Conservation (phyloP, 2,329 filamentous ascomycete species). For the Lanzia echinophila region DNA sequence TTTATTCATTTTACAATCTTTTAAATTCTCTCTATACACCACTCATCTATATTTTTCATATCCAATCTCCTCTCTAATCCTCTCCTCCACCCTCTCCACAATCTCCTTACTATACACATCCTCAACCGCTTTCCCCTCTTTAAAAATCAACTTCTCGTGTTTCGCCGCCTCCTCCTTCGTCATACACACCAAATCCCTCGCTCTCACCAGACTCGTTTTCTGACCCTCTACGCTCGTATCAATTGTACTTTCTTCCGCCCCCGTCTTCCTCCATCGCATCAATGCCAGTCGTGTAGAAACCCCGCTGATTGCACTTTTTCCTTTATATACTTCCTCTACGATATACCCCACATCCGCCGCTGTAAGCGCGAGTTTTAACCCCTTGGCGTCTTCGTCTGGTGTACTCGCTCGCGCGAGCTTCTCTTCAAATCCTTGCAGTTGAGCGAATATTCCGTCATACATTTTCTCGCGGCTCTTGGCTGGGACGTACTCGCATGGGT, state of each 20-base stretch:
- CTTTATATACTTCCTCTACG: slow-evolving; percentile 81
- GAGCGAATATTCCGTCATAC: slow-evolving; percentile 76
- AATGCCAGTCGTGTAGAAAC: slow-evolving; percentile 72
- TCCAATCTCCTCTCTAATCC: slow-evolving; percentile 59
- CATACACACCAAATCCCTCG: slow-evolving; percentile 78
- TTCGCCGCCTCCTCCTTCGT: slow-evolving; percentile 80
- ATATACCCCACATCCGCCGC: slow-evolving; percentile 79
- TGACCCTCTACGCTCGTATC: slow-evolving; percentile 66
- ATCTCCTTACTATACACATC: slow-evolving; percentile 68
- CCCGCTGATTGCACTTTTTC: slow-evolving; percentile 75
- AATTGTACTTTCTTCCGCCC: slow-evolving; percentile 42
- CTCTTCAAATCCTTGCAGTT: slow-evolving; percentile 73
- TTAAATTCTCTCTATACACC: neutral
- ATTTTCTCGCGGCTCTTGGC: slow-evolving; percentile 83
- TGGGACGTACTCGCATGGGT: slow-evolving; percentile 77
- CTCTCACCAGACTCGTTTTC: slow-evolving; percentile 61
- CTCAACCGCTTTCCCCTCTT: slow-evolving; percentile 57
- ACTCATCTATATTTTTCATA: slow-evolving; percentile 48
- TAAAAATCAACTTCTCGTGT: slow-evolving; percentile 76
- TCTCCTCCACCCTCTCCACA: slow-evolving; percentile 59
- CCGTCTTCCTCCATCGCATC: slow-evolving; percentile 70
- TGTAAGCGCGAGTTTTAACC: slow-evolving; percentile 73
- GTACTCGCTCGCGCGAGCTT: slow-evolving; percentile 49
- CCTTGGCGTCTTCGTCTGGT: slow-evolving; percentile 45
- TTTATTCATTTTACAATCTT: too few relatives aligned